Base-by-base conservation (phyloP, 208 protist species). In the Endotrypanum monterogeii region DNA sequence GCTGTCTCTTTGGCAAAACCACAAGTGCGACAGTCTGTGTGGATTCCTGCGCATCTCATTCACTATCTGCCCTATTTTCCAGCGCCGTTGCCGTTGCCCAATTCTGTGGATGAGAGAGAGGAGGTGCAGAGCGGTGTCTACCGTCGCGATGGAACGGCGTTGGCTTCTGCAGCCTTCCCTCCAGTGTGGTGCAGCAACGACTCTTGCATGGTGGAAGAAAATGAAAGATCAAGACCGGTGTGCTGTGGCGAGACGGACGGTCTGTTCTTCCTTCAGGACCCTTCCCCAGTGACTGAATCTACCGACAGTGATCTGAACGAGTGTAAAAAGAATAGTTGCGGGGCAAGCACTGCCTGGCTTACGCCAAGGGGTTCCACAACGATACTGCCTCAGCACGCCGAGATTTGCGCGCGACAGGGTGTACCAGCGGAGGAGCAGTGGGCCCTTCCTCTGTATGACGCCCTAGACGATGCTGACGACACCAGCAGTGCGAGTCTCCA, bases 11-110 rank as follows among this genome's bases (percentile, higher is more conserved):
- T 58, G 9, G 55, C 25, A 28, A 58, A 20, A 18, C 62, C 62
- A 44, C 30, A 46, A 39, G 1, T 51, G 12, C 6, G n/a, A 28
- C 25, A 39, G 16, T 41, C 57, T 48, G 65, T 67, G 39, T 87
- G 78, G 78, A 75, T 81, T 7, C 73, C 74, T 16, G 9, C 73
- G 23, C 20, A 11, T 3, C 73, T 87, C n/a, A 30, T 83, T 12
- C 5, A 2, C 7, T 70, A 74, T 51, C 50, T 87, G 28, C 83
- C 83, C 3, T 87, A 81, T 50, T 83, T 87, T 50, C 74, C 82
- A 11, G 62, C 76, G 16, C 78, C 82, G 50, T 60, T 54, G 25
- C 55, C 55, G 55, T 58, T 28, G 55, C 0, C 6, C 55, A 0
- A 32, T 0, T 8, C 25, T 9, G 12, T 35, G 35, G 55, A 28